Evolutionary conservation across 2,329 filamentous ascomycete genomes (phyloP).

Genomic region (Trichoderma lentiforme): DNA sequence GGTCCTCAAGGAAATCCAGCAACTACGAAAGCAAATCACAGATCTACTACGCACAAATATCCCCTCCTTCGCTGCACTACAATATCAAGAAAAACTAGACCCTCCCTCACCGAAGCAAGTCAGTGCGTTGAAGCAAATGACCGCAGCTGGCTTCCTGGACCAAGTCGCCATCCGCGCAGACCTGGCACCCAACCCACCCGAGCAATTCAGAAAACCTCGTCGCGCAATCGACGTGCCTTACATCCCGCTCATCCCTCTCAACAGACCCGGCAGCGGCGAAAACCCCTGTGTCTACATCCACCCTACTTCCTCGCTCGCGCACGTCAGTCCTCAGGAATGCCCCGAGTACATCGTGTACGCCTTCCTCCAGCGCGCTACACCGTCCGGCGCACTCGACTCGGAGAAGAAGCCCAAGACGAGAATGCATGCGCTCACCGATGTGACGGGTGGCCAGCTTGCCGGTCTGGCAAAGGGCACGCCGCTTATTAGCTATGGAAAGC

Average conservation of each 20-base stretch:
- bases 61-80: constrained; percentile 57
- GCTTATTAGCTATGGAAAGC: constrained; percentile 80
- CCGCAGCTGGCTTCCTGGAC: constrained; percentile 89
- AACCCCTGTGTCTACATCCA: constrained; percentile 81
- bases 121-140: constrained; percentile 82
- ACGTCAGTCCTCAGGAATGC: constrained; percentile 66
- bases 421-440: constrained; percentile 82
- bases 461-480: constrained; percentile 81
- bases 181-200: constrained; percentile 69
- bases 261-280: constrained; percentile 39
- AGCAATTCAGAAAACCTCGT: constrained; percentile 64
- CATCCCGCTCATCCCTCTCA: constrained; percentile 72
- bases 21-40: constrained; percentile 79
- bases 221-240: constrained; percentile 94
- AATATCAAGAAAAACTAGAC: constrained; percentile 54
- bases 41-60: constrained; percentile 75
- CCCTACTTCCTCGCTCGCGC: constrained; percentile 75
- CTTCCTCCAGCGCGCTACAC: constrained; percentile 69
- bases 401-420: constrained; percentile 68
- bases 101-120: constrained; percentile 65
- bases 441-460: constrained; percentile 72
- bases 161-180: constrained; percentile 91
- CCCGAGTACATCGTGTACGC: constrained; percentile 87
- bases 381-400: constrained; percentile 43
- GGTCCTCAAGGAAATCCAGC: constrained; percentile 78